These are phyloP conservation scores for Allium sativum DNA, from an alignment of 106 monocot genomes.

Conservation along the genomic window DNA sequence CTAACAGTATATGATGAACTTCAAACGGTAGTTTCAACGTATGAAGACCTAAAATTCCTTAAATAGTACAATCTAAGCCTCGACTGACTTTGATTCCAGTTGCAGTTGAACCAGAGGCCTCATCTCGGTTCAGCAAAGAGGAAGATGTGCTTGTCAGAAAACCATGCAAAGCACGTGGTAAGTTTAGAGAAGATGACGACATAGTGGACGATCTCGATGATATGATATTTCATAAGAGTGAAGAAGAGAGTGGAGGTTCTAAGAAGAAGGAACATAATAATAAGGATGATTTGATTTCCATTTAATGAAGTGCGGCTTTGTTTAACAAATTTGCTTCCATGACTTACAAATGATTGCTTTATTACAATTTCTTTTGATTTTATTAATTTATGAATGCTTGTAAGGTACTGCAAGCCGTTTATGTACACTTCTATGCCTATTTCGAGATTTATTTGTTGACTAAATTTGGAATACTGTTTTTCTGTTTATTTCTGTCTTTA, in stretches of 20 bases:
- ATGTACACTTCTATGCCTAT: no score
- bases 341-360: no score
- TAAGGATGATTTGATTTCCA: slow-evolving; percentile 30
- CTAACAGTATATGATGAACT: slow-evolving; percentile 40
- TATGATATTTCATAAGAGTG: slow-evolving; percentile 72
- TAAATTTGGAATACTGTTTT: no score
- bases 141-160: slow-evolving; percentile 47
- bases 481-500: no score
- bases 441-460: no score
- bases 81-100: slow-evolving; percentile 82
- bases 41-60: slow-evolving; percentile 42
- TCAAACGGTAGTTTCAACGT: slow-evolving; percentile 35
- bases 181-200: slow-evolving; percentile 33
- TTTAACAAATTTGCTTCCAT: no score
- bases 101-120: slow-evolving; percentile 65
- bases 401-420: no score
- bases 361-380: no score
- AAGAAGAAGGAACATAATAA: slow-evolving; percentile 15
- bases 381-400: no score
- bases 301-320: not conserved
- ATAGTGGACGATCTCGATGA: slow-evolving; percentile 73
- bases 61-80: slow-evolving; percentile 30
- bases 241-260: slow-evolving; percentile 7
- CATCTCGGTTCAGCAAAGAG: slow-evolving; percentile 21
- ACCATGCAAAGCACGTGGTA: slow-evolving; percentile 28